Evolutionary conservation across 2,329 filamentous ascomycete species (phyloP).

Genomic region (Pyricularia pennisetigena): DNA sequence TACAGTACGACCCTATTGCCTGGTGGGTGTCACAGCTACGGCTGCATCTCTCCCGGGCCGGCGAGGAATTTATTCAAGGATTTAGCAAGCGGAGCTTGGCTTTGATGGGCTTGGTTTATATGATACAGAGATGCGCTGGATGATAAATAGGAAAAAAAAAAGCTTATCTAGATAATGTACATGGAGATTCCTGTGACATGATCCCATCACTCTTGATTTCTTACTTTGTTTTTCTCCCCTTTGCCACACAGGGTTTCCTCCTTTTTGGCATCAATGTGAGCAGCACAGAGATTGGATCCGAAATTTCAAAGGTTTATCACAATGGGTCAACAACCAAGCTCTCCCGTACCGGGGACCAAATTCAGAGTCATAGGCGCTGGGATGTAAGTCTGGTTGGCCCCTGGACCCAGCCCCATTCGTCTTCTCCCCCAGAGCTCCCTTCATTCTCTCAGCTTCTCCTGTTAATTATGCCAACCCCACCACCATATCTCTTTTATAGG

Average conservation of each 20-base stretch:
- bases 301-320: not conserved
- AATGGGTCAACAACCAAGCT: constrained; percentile 2
- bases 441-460: not conserved
- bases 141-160: not conserved
- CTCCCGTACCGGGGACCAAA: constrained; percentile 17
- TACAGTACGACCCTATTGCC: not conserved
- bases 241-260: not conserved
- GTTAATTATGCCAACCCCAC: not conserved
- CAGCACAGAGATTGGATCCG: not conserved
- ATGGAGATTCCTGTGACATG: not conserved
- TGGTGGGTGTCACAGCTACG: not conserved
- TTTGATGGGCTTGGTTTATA: not conserved
- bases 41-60: not conserved
- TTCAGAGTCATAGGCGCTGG: constrained; percentile 25
- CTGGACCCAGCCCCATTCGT: not conserved
- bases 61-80: not conserved
- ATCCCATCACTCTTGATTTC: not conserved
- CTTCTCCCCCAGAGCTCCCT: not conserved
- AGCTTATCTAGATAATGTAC: not conserved
- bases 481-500: constrained; percentile 10
- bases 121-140: not conserved
- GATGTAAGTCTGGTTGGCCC: constrained; percentile 16
- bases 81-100: not conserved
- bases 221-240: not conserved
- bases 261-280: not conserved